A percentile compares a stretch with the other conserved stretches of the same genome.
Conservation (phyloP, 139 green algal genomes). For the Klebsormidium nitens region DNA sequence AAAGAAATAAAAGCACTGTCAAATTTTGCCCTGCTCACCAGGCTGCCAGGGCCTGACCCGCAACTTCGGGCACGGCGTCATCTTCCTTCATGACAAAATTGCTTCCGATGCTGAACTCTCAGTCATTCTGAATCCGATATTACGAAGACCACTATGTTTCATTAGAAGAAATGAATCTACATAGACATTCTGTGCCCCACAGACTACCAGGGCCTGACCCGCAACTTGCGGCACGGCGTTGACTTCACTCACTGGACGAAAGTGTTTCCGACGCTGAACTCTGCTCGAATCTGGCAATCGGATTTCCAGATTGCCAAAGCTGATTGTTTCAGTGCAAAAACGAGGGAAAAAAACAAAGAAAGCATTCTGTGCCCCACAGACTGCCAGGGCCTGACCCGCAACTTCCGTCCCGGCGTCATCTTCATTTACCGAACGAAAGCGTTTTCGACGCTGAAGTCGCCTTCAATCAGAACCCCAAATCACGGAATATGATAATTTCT, state of each 20-base stretch:
- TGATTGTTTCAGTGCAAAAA: neutral
- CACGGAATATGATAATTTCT: neutral
- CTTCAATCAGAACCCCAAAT: neutral
- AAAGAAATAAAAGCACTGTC: too few relatives aligned
- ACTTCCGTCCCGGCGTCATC: neutral
- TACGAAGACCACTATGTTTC: neutral
- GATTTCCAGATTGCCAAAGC: neutral
- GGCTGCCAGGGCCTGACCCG: slow-evolving; percentile 34
- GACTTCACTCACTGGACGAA: neutral
- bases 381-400: slow-evolving; percentile 30
- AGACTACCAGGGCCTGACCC: slow-evolving; percentile 36
- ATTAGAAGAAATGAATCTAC: too few relatives aligned
- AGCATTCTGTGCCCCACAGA: too few relatives aligned
- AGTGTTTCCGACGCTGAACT: neutral
- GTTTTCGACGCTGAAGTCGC: neutral
- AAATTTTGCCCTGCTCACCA: too few relatives aligned
- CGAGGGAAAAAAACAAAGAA: too few relatives aligned
- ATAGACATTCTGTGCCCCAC: too few relatives aligned
- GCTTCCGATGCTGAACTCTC: neutral
- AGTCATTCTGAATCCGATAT: neutral
- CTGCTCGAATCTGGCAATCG: neutral
- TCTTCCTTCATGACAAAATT: neutral
- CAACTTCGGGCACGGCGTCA: neutral
- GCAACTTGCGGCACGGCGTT: neutral
- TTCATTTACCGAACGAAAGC: neutral